A percentile compares a stretch with the other conserved stretches of the same genome.
Conservation (phyloP, 2,329 filamentous ascomycete genomes). For the Colletotrichum cuscutae region DNA sequence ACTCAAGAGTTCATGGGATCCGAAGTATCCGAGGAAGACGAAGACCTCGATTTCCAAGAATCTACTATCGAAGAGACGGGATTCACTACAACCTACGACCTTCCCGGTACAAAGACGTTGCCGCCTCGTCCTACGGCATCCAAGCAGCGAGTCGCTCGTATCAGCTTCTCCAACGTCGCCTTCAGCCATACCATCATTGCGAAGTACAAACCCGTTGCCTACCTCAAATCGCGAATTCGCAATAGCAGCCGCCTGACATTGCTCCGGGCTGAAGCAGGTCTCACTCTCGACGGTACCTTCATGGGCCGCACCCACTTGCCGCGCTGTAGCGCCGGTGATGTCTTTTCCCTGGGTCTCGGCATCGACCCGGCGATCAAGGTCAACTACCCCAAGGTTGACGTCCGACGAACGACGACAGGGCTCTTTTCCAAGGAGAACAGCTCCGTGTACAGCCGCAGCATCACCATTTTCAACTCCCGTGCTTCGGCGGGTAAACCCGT, state of each 20-base stretch:
- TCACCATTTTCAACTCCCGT: constrained; percentile 63
- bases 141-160: constrained; percentile 69
- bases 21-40: constrained; percentile 15
- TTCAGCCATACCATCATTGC: constrained; percentile 69
- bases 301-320: constrained; percentile 67
- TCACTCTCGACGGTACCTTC: constrained; percentile 73
- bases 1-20: not conserved
- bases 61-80: constrained; percentile 68
- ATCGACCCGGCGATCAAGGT: constrained; percentile 68
- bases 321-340: constrained; percentile 64
- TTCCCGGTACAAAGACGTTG: constrained; percentile 68
- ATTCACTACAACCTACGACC: constrained; percentile 69
- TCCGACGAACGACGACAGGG: constrained; percentile 60
- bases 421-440: constrained; percentile 65
- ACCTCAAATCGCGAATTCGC: constrained; percentile 66
- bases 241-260: constrained; percentile 68
- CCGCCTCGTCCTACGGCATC: constrained; percentile 59
- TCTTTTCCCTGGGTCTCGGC: constrained; percentile 65
- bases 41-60: constrained; percentile 58
- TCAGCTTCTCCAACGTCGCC: constrained; percentile 59
- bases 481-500: constrained; percentile 49
- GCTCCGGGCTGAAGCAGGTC: constrained; percentile 63
- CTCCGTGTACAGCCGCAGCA: constrained; percentile 58
- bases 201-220: constrained; percentile 69
- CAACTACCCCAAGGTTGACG: constrained; percentile 65